Evolutionary conservation across 148 eudicot genomes (phyloP).

Genomic region (Rhododendron molle): DNA sequence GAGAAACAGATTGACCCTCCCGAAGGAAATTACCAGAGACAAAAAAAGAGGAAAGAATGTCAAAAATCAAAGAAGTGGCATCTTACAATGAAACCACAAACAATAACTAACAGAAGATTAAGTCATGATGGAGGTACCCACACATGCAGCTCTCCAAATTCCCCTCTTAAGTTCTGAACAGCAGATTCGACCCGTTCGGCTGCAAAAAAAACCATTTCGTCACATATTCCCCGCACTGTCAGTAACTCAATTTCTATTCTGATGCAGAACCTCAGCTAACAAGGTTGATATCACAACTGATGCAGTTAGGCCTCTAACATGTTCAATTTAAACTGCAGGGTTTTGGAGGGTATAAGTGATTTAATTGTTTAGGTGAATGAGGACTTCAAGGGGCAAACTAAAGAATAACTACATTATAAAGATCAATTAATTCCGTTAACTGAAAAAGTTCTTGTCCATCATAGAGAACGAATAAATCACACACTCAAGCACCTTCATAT

Average conservation of each 20-base stretch:
- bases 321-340: background rate
- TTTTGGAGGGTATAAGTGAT: background rate
- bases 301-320: background rate
- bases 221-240: background rate
- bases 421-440: background rate
- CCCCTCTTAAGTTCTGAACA: constrained; percentile 51
- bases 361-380: background rate
- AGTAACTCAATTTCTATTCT: background rate
- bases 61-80: constrained; percentile 6
- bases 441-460: background rate
- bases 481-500: background rate
- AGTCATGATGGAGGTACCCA: constrained; percentile 80
- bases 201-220: constrained; percentile 15
- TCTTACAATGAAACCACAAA: background rate
- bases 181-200: constrained; percentile 79
- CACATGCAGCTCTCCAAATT: constrained; percentile 90
- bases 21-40: background rate
- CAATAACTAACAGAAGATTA: background rate
- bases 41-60: background rate
- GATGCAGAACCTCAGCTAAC: background rate
- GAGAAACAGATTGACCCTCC: background rate
- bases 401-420: background rate
- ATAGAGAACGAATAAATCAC: background rate
- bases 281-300: background rate
- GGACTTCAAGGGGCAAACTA: background rate